Evolutionary conservation across 805 yeast genomes (phyloP), one percentile per base, ranked within the genome.

Genomic region (Ogataea methanolica): DNA sequence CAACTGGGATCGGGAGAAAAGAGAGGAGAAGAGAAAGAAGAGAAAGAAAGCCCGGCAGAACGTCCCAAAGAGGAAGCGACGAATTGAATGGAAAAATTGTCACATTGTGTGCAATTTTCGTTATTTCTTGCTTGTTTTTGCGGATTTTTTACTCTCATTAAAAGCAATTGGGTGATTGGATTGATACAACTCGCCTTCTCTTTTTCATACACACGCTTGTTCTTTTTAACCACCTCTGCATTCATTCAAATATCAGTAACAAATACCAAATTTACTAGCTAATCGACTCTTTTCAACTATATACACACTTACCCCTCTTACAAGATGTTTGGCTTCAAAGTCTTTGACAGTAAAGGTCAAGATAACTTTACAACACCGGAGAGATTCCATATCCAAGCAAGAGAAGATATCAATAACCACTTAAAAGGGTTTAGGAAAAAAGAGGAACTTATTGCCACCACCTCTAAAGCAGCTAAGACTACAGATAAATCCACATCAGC

Each of bases 311-410:
- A 11, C 19, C 8, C 38, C 16, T n/a, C 17, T 16, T 16, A 15
- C 33, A 39, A 36, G n/a, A 65, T 65, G 69, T 65, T 65, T 49
- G 68, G 69, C 6, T 61, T 56, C 51, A 55, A 53, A 47, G 51
- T 58, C 23, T 65, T 65, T 47, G 53, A 51, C 43, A 41, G 51
- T 21, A 38, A 48, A 23, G 66, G 68, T n/a, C 57, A 50, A 15
- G 62, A 58, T 29, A 51, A 53, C 43, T 62, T 44, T 47, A 46
- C 49, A 12, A 65, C 70, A 9, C 71, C 71, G 4, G 51, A 47
- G n/a, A 62, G 59, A 55, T 67, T 62, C 45, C 66, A 66, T 29
- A 50, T 54, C 19, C 53, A 53, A 47, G 71, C 71, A 11, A 53
- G 69, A n/a, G 56, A 62, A 29, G 69, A 67, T 38, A 57, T 67